A percentile compares a stretch with the other conserved stretches of the same genome.
Conservation (phyloP, 2,329 filamentous ascomycete genomes). For the Colletotrichum euphorbiae region DNA sequence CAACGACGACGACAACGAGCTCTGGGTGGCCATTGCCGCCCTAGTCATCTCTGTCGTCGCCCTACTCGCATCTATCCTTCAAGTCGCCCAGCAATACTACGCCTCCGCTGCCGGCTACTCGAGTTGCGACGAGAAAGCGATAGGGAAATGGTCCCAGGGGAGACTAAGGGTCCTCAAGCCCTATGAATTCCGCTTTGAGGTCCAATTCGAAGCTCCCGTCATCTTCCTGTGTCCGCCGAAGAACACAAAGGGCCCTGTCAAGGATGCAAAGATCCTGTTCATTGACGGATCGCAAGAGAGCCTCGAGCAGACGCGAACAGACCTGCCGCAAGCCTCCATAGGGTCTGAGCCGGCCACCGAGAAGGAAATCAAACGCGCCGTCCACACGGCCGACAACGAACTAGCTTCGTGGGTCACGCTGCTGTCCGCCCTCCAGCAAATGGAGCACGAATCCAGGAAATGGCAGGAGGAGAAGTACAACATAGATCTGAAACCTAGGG, state of each 20-base stretch:
- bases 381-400: slow-evolving; percentile 69
- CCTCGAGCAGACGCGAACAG: slow-evolving; percentile 49
- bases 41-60: slow-evolving; percentile 61
- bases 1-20: slow-evolving; percentile 46
- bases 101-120: slow-evolving; percentile 62
- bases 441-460: slow-evolving; percentile 59
- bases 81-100: slow-evolving; percentile 63
- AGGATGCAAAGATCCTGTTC: slow-evolving; percentile 47
- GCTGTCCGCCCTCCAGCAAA: slow-evolving; percentile 61
- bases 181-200: slow-evolving; percentile 61
- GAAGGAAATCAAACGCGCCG: slow-evolving; percentile 44
- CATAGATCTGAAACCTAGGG: background rate
- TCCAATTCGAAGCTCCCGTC: slow-evolving; percentile 61
- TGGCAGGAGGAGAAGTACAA: slow-evolving; percentile 57
- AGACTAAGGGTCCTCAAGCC: slow-evolving; percentile 55
- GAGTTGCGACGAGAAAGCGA: slow-evolving; percentile 60
- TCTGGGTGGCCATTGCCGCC: slow-evolving; percentile 56
- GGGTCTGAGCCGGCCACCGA: slow-evolving; percentile 20
- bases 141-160: slow-evolving; percentile 58
- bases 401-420: slow-evolving; percentile 66
- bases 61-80: slow-evolving; percentile 57
- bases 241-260: slow-evolving; percentile 54
- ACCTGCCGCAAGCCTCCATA: slow-evolving; percentile 27
- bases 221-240: slow-evolving; percentile 60
- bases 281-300: slow-evolving; percentile 54